phyloP scores from a whole-genome alignment of 2,329 filamentous ascomycete genomes.

The Microdochium nivale region DNA sequence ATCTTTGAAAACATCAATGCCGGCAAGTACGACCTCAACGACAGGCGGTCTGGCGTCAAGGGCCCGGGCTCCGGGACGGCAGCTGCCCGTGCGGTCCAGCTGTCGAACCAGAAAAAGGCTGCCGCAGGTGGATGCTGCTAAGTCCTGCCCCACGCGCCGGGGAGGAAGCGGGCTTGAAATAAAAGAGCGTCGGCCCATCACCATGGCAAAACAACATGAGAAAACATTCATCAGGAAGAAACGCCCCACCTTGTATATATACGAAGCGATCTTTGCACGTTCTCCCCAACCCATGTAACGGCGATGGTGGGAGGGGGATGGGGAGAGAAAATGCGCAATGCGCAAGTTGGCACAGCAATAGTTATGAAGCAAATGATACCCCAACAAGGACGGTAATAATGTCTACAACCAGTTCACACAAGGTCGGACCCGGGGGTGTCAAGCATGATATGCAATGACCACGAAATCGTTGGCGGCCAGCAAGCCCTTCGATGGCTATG shows the following conservation, averaged over 20 bases:
- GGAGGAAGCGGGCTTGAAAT: neutral
- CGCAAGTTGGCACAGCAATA: neutral
- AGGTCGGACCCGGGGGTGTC: too few species aligned
- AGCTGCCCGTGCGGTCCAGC: neutral
- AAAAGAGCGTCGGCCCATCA: too few species aligned
- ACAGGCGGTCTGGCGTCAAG: constrained; percentile 87
- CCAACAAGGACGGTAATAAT: neutral
- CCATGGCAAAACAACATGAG: too few species aligned
- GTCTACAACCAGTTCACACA: neutral
- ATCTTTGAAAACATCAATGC: constrained; percentile 97
- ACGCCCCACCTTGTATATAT: neutral
- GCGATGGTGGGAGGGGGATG: too few species aligned
- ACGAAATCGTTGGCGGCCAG: too few species aligned
- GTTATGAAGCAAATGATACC: neutral
- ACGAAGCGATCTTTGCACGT: neutral
- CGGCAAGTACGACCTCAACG: constrained; percentile 89
- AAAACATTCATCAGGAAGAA: neutral
- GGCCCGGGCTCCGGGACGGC: constrained; percentile 45
- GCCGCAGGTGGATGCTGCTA: neutral
- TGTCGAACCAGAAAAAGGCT: neutral
- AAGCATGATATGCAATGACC: too few species aligned
- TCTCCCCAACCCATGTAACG: too few species aligned
- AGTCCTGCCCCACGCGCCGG: neutral
- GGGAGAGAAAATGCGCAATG: neutral
- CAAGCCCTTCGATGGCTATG: too few species aligned